Evolutionary conservation across 768 basidiomycete genomes (phyloP), one percentile per base, ranked within the genome.

Genomic region (Coprinopsis sp.): DNA sequence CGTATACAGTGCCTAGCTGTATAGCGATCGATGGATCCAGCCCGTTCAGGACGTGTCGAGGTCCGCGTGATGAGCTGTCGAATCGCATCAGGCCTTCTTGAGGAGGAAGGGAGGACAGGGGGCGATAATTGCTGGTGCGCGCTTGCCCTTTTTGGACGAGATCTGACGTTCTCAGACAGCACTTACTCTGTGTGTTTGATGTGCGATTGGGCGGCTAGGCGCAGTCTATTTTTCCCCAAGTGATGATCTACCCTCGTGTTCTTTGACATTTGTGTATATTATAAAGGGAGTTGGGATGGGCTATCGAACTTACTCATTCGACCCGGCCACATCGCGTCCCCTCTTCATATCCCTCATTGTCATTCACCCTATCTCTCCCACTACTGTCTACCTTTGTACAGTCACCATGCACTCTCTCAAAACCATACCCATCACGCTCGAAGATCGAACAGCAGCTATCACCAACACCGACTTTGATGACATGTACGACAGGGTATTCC

Each of bases 401-500:
- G n/a, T n/a, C 33, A 23, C 37, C 33, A 49, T 49, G 30, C 29
- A 49, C 29, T 49, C 47, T 22, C 40, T 49, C 11, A 49, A 49
- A 16, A 36, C 47, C 4, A 43, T 78, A 47, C 79, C 81, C 14
- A 76, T 76, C 52, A 75, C 74, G 37, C 72, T 86, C 34, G 85
- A 87, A 61, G 84, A 87, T 66, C 78, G 82, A 37, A 81, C 84
- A 0, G 83, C 77, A 16, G 62, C 65, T 12, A 62, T 74, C 49
- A 66, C 71, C 11, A 63, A 66, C 37, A 74, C 82, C 1, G 84
- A 89, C 69, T 87, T 79, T 51, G 84, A 86, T 58, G 86, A 89
- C 55, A 76, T 87, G 54, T 88, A 87, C 58, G 86, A 89, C 63
- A 78, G 86, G 45, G 65, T 80, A 52, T 87, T 84, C 67, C 73